Base-by-base conservation (phyloP, 2,329 filamentous ascomycete species). In the Pyrenochaeta sp. region DNA sequence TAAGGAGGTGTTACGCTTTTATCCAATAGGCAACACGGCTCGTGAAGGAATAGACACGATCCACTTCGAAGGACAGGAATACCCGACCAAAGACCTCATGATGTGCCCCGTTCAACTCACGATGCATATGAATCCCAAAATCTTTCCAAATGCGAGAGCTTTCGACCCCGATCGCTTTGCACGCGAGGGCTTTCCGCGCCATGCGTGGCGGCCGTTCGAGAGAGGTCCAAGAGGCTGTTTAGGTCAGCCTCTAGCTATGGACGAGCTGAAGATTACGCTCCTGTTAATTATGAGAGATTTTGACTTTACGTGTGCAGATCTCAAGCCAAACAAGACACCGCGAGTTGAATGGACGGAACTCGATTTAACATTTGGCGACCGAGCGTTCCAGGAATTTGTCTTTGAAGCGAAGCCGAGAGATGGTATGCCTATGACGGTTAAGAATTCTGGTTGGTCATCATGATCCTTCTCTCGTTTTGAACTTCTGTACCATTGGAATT, bases 171-270 rank as follows among this genome's bases (percentile, higher is more conserved):
- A 79, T 34, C 72, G 73, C 1, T 80, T 72, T 30, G 51, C 76
- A 24, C 80, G 83, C 34, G 62, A 72, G 56, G 78, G 64, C 69
- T 79, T 65, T 68, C 76, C 22, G 46, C 79, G 81, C 49, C 79
- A 81, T 53, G 83, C 84, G 0, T 88, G 80, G 79, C 79, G 85
- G 8, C 78, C 83, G 0, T 88, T 88, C 68, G 83, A 84, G 62
- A 78, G 81, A 54, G 86, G 86, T 0, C 78, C 81, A 2, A 72
- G 86, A 12, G 83, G 82, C 50, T 89, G 86, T 64, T 80, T 87
- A n/a, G 85, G 85, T 1, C 83, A 86, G 68, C 82, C 84, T 61
- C 75, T 87, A 44, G 85, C 82, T 0, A 80, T 82, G 72, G 74
- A 85, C 15, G 85, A 88, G 71, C 66, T 83, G 24, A 81, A 81